Evolutionary conservation across 2,329 filamentous ascomycete species (phyloP).

Genomic region (Tolypocladium capitatum): DNA sequence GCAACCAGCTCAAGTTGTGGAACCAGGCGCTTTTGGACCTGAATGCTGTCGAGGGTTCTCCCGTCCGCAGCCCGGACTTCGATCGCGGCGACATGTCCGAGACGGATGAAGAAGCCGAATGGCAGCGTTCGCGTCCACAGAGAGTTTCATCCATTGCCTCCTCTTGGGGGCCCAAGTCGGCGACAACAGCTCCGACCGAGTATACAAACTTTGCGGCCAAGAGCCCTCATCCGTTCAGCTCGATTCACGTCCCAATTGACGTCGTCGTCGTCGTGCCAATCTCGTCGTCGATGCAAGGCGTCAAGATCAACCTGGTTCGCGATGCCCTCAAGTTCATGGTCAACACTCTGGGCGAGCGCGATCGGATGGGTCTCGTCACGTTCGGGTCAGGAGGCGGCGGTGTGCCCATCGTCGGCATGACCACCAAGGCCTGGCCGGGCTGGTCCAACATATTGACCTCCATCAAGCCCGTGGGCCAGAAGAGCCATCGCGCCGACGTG

Average conservation of each 20-base stretch:
- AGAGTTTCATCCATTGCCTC: conserved; percentile 74
- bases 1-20: conserved; percentile 79
- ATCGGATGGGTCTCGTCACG: conserved; percentile 93
- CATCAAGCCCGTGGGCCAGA: conserved; percentile 88
- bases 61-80: conserved; percentile 58
- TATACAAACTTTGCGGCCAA: conserved; percentile 62
- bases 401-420: conserved; percentile 95
- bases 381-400: conserved; percentile 91
- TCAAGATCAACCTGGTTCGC: conserved; percentile 89
- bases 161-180: conserved; percentile 69
- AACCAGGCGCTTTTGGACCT: conserved; percentile 76
- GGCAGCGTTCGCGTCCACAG: conserved; percentile 52
- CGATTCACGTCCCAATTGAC: conserved; percentile 81
- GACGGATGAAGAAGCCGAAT: conserved; percentile 71
- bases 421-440: conserved; percentile 82
- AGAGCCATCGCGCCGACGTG: conserved; percentile 90
- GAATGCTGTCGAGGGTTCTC: conserved; percentile 54
- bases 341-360: conserved; percentile 73
- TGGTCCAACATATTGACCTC: conserved; percentile 79
- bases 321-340: conserved; percentile 91
- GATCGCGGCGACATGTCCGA: conserved; percentile 68
- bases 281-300: conserved; percentile 97
- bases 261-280: conserved; percentile 94
- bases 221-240: conserved; percentile 26
- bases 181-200: conserved; percentile 79